Base-by-base conservation (phyloP, 140 eudicot genomes). In the Erigeron philadelphicus region DNA sequence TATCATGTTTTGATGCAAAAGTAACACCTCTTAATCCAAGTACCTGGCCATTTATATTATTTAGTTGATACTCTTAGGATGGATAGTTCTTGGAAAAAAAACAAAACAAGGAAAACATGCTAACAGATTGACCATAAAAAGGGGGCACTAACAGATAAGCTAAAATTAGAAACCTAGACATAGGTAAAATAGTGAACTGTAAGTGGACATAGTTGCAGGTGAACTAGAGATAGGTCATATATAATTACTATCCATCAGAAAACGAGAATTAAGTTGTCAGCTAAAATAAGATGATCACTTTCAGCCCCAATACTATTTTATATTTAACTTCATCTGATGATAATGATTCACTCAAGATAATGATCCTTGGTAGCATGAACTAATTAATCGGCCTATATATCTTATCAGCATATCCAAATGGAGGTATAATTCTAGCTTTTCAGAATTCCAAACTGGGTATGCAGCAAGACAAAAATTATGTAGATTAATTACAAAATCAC, bases 1-100 rank as follows among this genome's bases (percentile, higher is more conserved):
- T 46, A 53, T 86, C 87, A 59, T 46, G 72, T 64, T 81, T 86
- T 47, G 97, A 86, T 75, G 72, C 59, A 17, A 86, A 75, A 35
- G 83, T 79, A 58, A 91, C 58, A 61, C 71, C 83, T 66, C 84
- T 76, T 11, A 71, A 72, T 72, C 81, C 87, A 42, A 88, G 31
- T 75, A 84, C 89, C 98, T 91, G 92, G 48, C 48, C 61, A 43
- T 41, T 41, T 57, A 5, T 15, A 67, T 53, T 41, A 44, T 23
- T 4, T 47, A 78, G 40, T 58, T 66, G 52, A 23, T 49, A n/a
- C 19, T 60, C 67, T 70, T 47, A 54, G 9, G 31, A 52, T 61
- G 59, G 44, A 61, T 23, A 44, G n/a, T 12, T 31, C 21, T 38
- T 35, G 40, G 16, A 46, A 8, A 59, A 59, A 59, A n/a, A 8